Conservation (phyloP, 2,329 filamentous ascomycete species). For the Phaeosphaeriaceae sp. region DNA sequence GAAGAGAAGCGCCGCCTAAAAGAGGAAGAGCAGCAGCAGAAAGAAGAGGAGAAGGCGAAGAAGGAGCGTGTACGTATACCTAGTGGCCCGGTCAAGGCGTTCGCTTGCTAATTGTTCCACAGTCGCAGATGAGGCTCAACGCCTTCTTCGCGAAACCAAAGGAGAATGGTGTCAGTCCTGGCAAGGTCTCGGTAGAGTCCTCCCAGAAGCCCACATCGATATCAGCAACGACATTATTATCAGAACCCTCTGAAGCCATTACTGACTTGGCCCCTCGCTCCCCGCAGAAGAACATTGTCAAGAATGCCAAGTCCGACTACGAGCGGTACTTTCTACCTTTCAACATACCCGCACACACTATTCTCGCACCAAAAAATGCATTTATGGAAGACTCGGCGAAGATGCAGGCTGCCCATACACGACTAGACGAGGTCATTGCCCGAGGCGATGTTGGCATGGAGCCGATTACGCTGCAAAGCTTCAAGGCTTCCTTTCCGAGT, state of each 20-base stretch:
- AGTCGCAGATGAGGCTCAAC: constrained; percentile 53
- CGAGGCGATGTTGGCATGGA: constrained; percentile 22
- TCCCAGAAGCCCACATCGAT: constrained; percentile 40
- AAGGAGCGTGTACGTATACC: constrained; percentile 49
- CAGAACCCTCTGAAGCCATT: constrained; percentile 22
- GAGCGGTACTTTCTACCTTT: constrained; percentile 80
- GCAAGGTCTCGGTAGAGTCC: constrained; percentile 38
- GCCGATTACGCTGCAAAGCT: constrained; percentile 17
- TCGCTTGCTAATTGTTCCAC: constrained; percentile 22
- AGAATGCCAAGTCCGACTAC: constrained; percentile 50
- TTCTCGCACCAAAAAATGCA: constrained; percentile 65
- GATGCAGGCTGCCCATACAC: constrained; percentile 32
- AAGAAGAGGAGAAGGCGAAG: constrained; percentile 46
- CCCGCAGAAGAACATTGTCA: constrained; percentile 40
- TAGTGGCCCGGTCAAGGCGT: not conserved
- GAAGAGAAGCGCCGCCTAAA: constrained; percentile 51
- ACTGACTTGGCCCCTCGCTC: constrained; percentile 41
- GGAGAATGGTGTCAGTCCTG: constrained; percentile 35
- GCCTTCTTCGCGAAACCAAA: constrained; percentile 55
- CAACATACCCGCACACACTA: constrained; percentile 75
- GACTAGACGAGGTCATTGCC: constrained; percentile 35
- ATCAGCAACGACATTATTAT: constrained; percentile 33
- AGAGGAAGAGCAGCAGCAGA: constrained; percentile 57
- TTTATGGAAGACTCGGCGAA: constrained; percentile 39
- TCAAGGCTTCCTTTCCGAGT: constrained; percentile 26